Evolutionary conservation across 163 green algal genomes (phyloP).

Genomic region (Chlorella variabilis): DNA sequence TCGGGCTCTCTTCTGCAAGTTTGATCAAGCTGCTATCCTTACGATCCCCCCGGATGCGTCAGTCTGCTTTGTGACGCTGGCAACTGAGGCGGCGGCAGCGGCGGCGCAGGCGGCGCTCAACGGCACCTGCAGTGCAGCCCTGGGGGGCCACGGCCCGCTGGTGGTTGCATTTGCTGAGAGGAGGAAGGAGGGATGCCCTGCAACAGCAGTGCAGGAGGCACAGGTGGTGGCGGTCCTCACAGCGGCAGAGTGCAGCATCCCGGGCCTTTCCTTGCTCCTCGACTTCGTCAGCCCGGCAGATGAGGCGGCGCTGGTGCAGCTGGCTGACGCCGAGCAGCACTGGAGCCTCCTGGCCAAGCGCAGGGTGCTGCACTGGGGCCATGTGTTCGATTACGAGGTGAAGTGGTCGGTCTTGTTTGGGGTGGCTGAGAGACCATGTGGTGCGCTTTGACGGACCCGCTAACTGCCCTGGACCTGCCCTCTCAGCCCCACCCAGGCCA

Average conservation of each 20-base stretch:
- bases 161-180: constrained; percentile 48
- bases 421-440: too few species aligned
- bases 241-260: constrained; percentile 62
- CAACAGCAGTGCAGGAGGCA: neutral
- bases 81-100: constrained; percentile 32
- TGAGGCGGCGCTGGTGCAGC: constrained; percentile 70
- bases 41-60: too few species aligned
- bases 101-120: constrained; percentile 43
- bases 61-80: constrained; percentile 56
- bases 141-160: constrained; percentile 30
- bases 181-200: neutral
- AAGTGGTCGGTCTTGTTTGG: neutral
- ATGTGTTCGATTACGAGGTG: constrained; percentile 83
- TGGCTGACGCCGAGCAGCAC: constrained; percentile 40
- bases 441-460: too few species aligned
- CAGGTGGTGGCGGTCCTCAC: constrained; percentile 3
- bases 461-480: too few species aligned
- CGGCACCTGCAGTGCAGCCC: constrained; percentile 18
- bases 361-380: constrained; percentile 93
- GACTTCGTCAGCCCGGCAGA: constrained; percentile 80
- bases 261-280: constrained; percentile 71
- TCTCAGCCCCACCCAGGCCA: too few species aligned
- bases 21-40: too few species aligned
- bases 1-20: neutral
- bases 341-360: constrained; percentile 82